phyloP scores from a whole-genome alignment of 768 basidiomycete species.

The Suillus tomentosus region DNA sequence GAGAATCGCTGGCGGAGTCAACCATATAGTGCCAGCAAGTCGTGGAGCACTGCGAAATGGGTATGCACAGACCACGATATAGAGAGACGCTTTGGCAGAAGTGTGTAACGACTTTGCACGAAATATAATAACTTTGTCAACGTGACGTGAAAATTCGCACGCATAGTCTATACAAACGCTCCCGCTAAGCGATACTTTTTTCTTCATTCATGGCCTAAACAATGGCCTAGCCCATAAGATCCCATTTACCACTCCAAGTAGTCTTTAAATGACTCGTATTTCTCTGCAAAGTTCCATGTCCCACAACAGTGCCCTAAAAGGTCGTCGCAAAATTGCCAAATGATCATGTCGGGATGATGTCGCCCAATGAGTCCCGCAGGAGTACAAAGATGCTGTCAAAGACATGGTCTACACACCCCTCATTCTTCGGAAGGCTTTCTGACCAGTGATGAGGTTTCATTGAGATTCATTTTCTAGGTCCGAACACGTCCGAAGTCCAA shows the following conservation, averaged over 20 bases:
- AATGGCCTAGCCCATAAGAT: not conserved
- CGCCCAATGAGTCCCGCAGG: not conserved
- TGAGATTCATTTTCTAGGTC: not conserved
- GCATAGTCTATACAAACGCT: not conserved
- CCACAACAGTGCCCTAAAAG: not conserved
- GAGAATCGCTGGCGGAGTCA: slow-evolving; percentile 41
- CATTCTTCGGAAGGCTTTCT: not conserved
- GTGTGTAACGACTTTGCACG: slow-evolving; percentile 9
- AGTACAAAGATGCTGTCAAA: not conserved
- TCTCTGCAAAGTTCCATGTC: not conserved
- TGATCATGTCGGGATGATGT: not conserved
- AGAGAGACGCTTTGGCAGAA: slow-evolving; percentile 13
- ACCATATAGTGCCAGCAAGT: slow-evolving; percentile 32
- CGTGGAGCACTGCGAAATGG: slow-evolving; percentile 15
- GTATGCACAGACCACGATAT: slow-evolving; percentile 13
- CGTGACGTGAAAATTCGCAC: slow-evolving; percentile 10
- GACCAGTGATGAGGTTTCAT: not conserved
- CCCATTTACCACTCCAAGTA: not conserved
- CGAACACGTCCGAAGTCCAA: not conserved
- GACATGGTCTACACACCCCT: not conserved
- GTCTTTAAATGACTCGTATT: not conserved
- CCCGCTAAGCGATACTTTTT: not conserved
- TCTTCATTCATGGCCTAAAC: not conserved
- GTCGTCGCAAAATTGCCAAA: not conserved
- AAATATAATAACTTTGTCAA: slow-evolving; percentile 19